phyloP scores from a whole-genome alignment of 2,329 filamentous ascomycete genomes.

The Cladosporium sp. region DNA sequence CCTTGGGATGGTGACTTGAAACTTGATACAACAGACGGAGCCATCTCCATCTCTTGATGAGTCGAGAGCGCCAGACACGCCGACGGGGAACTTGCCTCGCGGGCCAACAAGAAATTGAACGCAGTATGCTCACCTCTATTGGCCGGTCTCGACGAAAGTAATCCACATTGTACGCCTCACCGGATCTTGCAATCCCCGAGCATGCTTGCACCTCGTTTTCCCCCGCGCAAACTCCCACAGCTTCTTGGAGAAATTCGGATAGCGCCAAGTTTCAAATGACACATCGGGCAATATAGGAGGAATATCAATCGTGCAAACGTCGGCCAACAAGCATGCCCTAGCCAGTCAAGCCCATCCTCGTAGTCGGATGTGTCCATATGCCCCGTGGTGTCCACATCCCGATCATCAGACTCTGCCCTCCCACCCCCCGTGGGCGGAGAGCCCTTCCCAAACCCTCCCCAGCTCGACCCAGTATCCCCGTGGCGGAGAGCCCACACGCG shows the following conservation, averaged over 20 bases:
- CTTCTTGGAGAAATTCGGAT: neutral
- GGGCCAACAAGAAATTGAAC: too few relatives aligned
- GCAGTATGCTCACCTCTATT: too few relatives aligned
- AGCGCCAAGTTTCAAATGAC: slow-evolving; percentile 1
- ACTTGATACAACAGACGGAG: too few relatives aligned
- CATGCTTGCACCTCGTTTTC: neutral
- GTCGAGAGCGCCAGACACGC: too few relatives aligned
- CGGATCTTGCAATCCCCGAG: neutral
- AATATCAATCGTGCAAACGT: neutral
- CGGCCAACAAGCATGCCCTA: neutral
- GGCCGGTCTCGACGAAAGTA: too few relatives aligned
- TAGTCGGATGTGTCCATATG: neutral
- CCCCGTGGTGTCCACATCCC: slow-evolving; percentile 5
- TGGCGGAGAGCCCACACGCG: slow-evolving; percentile 12
- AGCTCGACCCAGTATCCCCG: slow-evolving; percentile 4
- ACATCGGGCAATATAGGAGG: slow-evolving; percentile 6
- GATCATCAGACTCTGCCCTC: neutral
- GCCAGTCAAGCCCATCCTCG: neutral
- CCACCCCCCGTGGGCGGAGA: too few relatives aligned
- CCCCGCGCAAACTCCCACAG: neutral
- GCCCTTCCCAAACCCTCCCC: neutral
- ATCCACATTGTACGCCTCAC: too few relatives aligned
- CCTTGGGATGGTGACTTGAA: too few relatives aligned
- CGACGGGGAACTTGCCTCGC: too few relatives aligned
- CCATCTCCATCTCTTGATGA: too few relatives aligned